Percentiles rank a stretch among this genome's conserved stretches.
These are phyloP conservation scores for Suillus clintonianus DNA, from an alignment of 768 basidiomycete species.

Conservation along the genomic window DNA sequence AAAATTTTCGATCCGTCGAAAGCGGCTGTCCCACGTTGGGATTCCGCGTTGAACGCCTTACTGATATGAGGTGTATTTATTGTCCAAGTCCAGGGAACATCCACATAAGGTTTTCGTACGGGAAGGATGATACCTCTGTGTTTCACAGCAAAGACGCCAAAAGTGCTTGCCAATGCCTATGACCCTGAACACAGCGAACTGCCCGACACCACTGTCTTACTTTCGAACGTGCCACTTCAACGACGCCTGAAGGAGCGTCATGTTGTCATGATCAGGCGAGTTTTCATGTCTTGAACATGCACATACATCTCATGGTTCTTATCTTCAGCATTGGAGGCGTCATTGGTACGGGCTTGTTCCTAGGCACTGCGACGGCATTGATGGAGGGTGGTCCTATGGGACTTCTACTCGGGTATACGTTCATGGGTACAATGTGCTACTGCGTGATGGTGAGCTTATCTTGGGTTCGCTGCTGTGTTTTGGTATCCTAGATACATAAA, in stretches of 20 bases:
- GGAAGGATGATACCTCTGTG: not conserved
- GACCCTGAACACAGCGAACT: not conserved
- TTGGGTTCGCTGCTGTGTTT: not conserved
- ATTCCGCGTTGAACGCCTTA: not conserved
- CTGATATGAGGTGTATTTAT: not conserved
- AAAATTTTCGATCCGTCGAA: not conserved
- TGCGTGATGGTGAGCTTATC: not conserved
- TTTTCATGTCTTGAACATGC: not conserved
- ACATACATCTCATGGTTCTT: not conserved
- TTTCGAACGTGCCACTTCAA: not conserved
- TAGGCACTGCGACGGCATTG: not conserved
- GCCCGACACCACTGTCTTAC: not conserved
- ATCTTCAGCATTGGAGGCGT: not conserved
- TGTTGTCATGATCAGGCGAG: not conserved
- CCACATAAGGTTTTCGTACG: not conserved
- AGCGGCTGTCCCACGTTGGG: not conserved
- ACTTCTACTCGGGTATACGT: not conserved
- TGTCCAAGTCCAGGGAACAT: not conserved
- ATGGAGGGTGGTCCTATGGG: not conserved
- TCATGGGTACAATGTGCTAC: not conserved
- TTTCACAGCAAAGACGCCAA: not conserved
- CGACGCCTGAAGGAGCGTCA: not conserved
- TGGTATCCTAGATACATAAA: not conserved
- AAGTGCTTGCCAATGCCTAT: not conserved
- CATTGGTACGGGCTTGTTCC: not conserved